phyloP scores from a whole-genome alignment of 2,329 filamentous ascomycete species.

The Phaeoacremonium minimum region DNA sequence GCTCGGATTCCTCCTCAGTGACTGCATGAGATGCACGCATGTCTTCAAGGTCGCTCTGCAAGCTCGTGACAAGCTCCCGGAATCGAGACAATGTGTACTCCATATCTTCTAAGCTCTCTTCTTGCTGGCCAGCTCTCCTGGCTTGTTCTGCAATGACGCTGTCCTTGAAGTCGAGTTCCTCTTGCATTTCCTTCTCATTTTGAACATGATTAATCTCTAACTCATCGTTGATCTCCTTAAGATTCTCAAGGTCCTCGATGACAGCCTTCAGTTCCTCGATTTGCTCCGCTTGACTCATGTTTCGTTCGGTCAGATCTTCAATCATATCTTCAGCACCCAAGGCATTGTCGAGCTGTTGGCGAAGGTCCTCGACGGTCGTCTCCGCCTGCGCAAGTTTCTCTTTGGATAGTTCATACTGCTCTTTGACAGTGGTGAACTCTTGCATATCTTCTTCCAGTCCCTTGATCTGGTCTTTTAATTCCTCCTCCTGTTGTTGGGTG shows the following conservation, averaged over 20 bases:
- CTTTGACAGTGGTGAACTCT: slow-evolving; percentile 62
- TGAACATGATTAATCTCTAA: slow-evolving; percentile 90
- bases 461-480: slow-evolving; percentile 71
- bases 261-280: slow-evolving; percentile 77
- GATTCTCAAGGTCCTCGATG: slow-evolving; percentile 80
- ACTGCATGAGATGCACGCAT: slow-evolving; percentile 89
- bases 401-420: slow-evolving; percentile 65
- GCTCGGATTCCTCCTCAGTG: slow-evolving; percentile 87
- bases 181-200: slow-evolving; percentile 89
- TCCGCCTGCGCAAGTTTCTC: slow-evolving; percentile 72
- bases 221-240: slow-evolving; percentile 93
- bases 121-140: slow-evolving; percentile 69
- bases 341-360: slow-evolving; percentile 85
- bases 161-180: slow-evolving; percentile 88
- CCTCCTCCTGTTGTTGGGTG: slow-evolving; percentile 77
- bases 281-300: slow-evolving; percentile 76
- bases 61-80: slow-evolving; percentile 78
- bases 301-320: slow-evolving; percentile 84
- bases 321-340: slow-evolving; percentile 90
- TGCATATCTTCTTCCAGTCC: slow-evolving; percentile 69
- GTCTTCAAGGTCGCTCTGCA: slow-evolving; percentile 85
- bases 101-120: slow-evolving; percentile 77
- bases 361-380: slow-evolving; percentile 75
- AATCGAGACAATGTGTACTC: slow-evolving; percentile 88
- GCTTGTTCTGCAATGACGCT: slow-evolving; percentile 77